phyloP scores from a whole-genome alignment of 306 rosid species.

The Lathyrus oleraceus region DNA sequence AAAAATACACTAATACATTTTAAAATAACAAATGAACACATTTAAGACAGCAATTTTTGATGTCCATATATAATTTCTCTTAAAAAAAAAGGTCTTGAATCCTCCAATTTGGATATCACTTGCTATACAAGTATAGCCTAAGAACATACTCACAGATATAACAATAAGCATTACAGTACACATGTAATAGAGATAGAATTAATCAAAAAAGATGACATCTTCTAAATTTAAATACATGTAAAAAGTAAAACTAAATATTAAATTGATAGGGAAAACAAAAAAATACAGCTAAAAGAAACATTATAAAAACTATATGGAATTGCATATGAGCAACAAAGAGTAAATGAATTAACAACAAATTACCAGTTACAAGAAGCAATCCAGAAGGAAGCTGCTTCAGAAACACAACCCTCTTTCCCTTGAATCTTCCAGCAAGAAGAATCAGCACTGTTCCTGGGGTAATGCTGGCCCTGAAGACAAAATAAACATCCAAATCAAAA shows the following conservation, averaged over 20 bases:
- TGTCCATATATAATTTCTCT: no score
- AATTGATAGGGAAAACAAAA: neutral
- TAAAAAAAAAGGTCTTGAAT: neutral
- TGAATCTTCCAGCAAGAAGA: conserved; percentile 72
- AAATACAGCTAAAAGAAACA: conserved; percentile 5
- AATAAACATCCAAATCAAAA: neutral
- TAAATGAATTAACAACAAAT: no score
- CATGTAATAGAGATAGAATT: no score
- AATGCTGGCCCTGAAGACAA: conserved; percentile 52
- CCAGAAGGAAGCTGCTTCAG: conserved; percentile 78
- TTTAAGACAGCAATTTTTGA: no score
- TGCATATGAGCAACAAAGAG: no score
- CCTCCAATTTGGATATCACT: conserved; percentile 1
- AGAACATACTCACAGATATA: neutral
- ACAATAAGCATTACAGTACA: neutral
- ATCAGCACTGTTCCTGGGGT: conserved; percentile 68
- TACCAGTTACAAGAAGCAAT: conserved; percentile 72
- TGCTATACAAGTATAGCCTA: neutral
- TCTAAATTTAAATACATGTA: no score
- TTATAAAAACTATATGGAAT: neutral
- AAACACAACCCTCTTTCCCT: conserved; percentile 72
- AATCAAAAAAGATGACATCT: no score
- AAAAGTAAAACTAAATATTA: neutral
- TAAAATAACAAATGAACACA: no score
- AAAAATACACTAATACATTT: no score